Percentiles rank a stretch among this genome's conserved stretches.
These are phyloP conservation scores for Nemania sp. DNA, from an alignment of 2,329 filamentous ascomycete species.

Conservation along the genomic window DNA sequence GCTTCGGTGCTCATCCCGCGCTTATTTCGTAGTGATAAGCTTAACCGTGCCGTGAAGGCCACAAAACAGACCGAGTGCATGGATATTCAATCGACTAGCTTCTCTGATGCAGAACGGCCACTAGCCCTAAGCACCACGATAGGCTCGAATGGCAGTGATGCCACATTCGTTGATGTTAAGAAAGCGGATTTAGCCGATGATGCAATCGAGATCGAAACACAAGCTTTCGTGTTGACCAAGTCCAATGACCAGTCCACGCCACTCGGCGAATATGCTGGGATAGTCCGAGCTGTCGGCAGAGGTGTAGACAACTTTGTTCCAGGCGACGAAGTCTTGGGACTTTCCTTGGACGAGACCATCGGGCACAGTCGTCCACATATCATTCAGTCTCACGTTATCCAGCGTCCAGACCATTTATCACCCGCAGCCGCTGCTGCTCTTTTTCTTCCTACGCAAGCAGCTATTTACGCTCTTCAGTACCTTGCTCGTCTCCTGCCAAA, in stretches of 20 bases:
- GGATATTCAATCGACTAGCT: constrained; percentile 1
- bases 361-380: neutral
- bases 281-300: constrained; percentile 11
- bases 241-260: neutral
- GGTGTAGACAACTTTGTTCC: neutral
- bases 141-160: too few relatives aligned
- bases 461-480: constrained; percentile 7
- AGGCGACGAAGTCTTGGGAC: constrained; percentile 10
- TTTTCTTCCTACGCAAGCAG: constrained; percentile 2
- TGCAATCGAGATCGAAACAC: constrained; percentile 16
- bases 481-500: neutral
- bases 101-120: neutral
- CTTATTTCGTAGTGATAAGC: constrained; percentile 17
- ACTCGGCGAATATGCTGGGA: constrained; percentile 14
- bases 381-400: neutral
- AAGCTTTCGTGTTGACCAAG: neutral
- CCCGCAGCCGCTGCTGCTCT: neutral
- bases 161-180: too few relatives aligned
- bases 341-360: neutral
- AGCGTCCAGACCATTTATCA: too few relatives aligned
- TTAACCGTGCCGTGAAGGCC: constrained; percentile 18
- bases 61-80: neutral
- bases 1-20: constrained; percentile 24
- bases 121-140: neutral
- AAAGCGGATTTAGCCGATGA: neutral